phyloP scores from a whole-genome alignment of 2,329 filamentous ascomycete species.

The Monilinia vaccinii-corymbosi region DNA sequence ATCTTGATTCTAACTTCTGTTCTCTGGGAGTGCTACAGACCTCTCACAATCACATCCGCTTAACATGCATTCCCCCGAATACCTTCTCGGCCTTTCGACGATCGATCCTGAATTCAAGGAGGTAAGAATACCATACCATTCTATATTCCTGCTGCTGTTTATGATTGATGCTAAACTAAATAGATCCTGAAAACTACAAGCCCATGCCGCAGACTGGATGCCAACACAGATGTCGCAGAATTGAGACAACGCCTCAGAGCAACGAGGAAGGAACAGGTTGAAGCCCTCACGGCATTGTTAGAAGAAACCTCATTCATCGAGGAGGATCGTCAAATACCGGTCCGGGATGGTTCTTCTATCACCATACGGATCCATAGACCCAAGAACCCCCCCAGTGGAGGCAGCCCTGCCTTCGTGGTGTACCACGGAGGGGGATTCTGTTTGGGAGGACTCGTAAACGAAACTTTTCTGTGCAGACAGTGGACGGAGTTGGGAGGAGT shows the following conservation, averaged over 20 bases:
- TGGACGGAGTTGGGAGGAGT: slow-evolving; percentile 32
- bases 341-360: slow-evolving; percentile 21
- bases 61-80: slow-evolving; percentile 3
- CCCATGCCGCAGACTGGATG: not conserved
- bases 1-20: not conserved
- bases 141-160: not conserved
- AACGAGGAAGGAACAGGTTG: not conserved
- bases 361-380: slow-evolving; percentile 20
- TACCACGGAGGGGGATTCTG: slow-evolving; percentile 32
- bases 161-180: not conserved
- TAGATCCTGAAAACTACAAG: not conserved
- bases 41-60: not conserved
- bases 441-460: slow-evolving; percentile 30
- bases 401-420: slow-evolving; percentile 29
- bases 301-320: slow-evolving; percentile 13
- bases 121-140: slow-evolving; percentile 5
- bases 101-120: slow-evolving; percentile 17
- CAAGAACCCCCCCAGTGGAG: slow-evolving; percentile 12
- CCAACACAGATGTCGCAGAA: not conserved
- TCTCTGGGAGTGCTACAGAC: not conserved
- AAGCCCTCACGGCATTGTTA: not conserved
- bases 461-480: slow-evolving; percentile 28
- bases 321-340: slow-evolving; percentile 19
- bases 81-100: slow-evolving; percentile 12
- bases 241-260: not conserved